Base-by-base conservation (phyloP, 2,329 filamentous ascomycete genomes). In the Harringtonia aguacate region DNA sequence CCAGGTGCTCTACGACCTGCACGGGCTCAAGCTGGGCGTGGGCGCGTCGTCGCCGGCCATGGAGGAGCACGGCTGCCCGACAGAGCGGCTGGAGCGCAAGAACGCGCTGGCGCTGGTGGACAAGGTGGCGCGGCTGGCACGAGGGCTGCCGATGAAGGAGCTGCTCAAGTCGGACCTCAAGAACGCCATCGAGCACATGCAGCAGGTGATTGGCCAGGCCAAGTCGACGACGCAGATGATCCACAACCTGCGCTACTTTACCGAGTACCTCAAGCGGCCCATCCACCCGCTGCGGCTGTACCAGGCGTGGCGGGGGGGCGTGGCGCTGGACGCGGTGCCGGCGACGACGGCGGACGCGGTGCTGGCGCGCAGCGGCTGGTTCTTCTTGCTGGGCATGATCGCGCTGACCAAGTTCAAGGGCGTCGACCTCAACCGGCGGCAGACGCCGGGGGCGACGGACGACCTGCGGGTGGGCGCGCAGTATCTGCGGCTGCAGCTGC, bases 141-240 rank as follows among this genome's bases (percentile, higher is more conserved):
- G 82, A 40, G 81, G 84, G 48, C 82, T 95, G 69, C 81, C 86
- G 20, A 84, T 94, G 67, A 94, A 90, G 55, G 92, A 97, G 52
- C 66, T 97, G 17, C 77, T 88, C 15, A 97, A 94, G 60, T 92
- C 88, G 15, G 87, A 97, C 45, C 69, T 98, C 43, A 94, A 90
- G 59, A 78, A 73, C 15, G 87, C 88, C 0, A 92, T 98, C 46
- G 92, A 98, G 47, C 88, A 89, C 53, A 86, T 98, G 63, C 89
- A 97, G 58, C 81, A 86, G 52, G 82, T 86, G 6, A 82, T 97
- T 43, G 87, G 86, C 2, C 75, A 77, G 43, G 77, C 83, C 24
- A 95, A 89, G 59, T 77, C 82, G 13, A 84, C 82, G 2, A 77
- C 86, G 6, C 80, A 88, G 48, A 81, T 94, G 62, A 74, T 82